Percentiles rank a stretch among this genome's conserved stretches.
Conservation (phyloP, 2,329 filamentous ascomycete species). For the Nigrospora oryzae region DNA sequence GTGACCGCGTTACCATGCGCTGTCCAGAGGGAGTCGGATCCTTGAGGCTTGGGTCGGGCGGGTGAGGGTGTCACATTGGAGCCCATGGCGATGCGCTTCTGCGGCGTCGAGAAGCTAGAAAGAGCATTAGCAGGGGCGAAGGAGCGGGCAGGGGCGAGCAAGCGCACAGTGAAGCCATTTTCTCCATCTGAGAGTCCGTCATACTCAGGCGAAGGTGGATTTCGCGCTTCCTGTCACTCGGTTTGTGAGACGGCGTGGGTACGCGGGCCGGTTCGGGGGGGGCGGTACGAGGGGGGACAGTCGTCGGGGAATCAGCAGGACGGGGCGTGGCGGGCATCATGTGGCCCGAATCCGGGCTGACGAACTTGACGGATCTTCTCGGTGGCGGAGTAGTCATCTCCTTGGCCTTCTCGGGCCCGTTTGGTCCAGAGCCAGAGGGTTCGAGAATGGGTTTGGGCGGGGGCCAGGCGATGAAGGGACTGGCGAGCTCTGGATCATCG, state of each 20-base stretch:
- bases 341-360: neutral
- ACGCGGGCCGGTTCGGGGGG: neutral
- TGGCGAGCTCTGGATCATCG: constrained; percentile 1
- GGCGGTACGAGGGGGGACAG: neutral
- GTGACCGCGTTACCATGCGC: neutral
- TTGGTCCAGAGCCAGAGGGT: too few relatives aligned
- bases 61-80: neutral
- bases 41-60: neutral
- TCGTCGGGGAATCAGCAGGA: too few relatives aligned
- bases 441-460: neutral
- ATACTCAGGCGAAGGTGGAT: neutral
- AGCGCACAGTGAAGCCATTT: constrained; percentile 1
- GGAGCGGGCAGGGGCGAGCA: too few relatives aligned
- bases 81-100: neutral
- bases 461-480: neutral
- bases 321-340: too few relatives aligned
- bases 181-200: neutral
- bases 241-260: neutral
- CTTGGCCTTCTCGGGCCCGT: too few relatives aligned
- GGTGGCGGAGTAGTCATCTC: too few relatives aligned
- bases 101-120: neutral
- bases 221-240: neutral
- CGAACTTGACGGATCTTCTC: neutral
- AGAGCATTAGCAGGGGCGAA: neutral
- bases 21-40: too few relatives aligned